phyloP scores from a whole-genome alignment of 441 rosid species.

The Pelargonium myrrhifolium region DNA sequence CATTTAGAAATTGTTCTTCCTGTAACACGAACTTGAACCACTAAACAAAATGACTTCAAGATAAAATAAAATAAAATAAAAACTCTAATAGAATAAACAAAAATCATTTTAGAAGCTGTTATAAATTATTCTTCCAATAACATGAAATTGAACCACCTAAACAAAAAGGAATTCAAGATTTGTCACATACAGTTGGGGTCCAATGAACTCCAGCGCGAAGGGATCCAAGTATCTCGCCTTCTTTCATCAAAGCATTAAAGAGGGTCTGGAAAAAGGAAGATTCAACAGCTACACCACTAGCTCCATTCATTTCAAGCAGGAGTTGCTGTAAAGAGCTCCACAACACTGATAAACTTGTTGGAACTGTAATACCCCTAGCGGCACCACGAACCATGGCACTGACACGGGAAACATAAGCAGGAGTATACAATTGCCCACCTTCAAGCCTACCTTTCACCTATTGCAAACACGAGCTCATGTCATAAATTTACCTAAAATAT shows the following conservation, averaged over 20 bases:
- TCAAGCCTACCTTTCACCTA: conserved; percentile 97
- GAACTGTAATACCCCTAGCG: conserved; percentile 80
- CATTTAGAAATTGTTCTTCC: no score
- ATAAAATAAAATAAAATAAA: background rate
- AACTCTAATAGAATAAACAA: conserved; percentile 6
- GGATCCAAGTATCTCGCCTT: conserved; percentile 80
- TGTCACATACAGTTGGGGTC: conserved; percentile 77
- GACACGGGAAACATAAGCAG: conserved; percentile 89
- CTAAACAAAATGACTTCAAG: no score
- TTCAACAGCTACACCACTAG: conserved; percentile 75
- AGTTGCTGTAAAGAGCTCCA: conserved; percentile 79
- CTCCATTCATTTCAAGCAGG: conserved; percentile 87
- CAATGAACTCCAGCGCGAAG: conserved; percentile 95
- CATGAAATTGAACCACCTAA: conserved; percentile 14
- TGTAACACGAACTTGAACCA: no score
- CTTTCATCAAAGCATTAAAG: conserved; percentile 71
- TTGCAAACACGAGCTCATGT: conserved; percentile 9
- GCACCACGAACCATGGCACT: conserved; percentile 95
- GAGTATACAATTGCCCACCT: conserved; percentile 93
- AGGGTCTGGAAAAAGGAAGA: conserved; percentile 79
- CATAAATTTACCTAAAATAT: conserved; percentile 14
- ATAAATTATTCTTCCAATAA: conserved; percentile 7
- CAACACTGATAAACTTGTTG: conserved; percentile 59
- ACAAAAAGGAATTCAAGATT: conserved; percentile 11
- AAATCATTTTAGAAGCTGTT: background rate